Evolutionary conservation across 495 filamentous ascomycete genomes (phyloP).

Genomic region (Podospora pseudocomata): DNA sequence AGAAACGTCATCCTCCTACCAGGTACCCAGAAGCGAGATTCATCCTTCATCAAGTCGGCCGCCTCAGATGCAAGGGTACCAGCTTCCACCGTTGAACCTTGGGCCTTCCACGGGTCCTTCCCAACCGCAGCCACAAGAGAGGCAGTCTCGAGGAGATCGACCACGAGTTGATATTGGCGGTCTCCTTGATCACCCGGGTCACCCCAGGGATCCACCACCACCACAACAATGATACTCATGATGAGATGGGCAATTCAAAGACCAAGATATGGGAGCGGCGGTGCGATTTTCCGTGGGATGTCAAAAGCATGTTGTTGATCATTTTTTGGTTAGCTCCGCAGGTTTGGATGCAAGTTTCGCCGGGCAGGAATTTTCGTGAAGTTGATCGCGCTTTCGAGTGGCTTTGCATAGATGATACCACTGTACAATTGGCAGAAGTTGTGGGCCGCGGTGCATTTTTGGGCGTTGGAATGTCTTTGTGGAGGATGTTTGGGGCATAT

Average conservation of each 20-base stretch:
- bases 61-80: conserved; percentile 42
- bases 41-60: conserved; percentile 29
- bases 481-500: neutral
- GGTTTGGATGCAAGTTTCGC: neutral
- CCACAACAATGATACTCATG: neutral
- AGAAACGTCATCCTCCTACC: conserved; percentile 37
- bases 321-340: neutral
- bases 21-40: conserved; percentile 46
- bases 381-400: conserved; percentile 1
- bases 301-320: neutral
- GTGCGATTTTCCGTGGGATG: neutral
- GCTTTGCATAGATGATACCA: conserved; percentile 24
- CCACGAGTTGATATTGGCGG: conserved; percentile 54
- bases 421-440: conserved; percentile 14
- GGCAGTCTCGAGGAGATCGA: conserved; percentile 41
- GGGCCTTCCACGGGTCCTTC: conserved; percentile 37
- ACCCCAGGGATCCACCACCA: conserved; percentile 22
- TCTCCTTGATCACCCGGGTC: conserved; percentile 46
- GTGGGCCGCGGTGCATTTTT: conserved; percentile 8
- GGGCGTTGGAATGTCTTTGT: conserved; percentile 5
- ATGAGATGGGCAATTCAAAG: neutral
- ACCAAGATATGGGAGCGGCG: neutral
- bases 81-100: conserved; percentile 49
- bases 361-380: neutral
- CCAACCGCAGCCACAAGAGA: conserved; percentile 7